Evolutionary conservation across 2,329 filamentous ascomycete species (phyloP), one percentile per base, ranked within the genome.

Genomic region (Pseudopithomyces maydicus): DNA sequence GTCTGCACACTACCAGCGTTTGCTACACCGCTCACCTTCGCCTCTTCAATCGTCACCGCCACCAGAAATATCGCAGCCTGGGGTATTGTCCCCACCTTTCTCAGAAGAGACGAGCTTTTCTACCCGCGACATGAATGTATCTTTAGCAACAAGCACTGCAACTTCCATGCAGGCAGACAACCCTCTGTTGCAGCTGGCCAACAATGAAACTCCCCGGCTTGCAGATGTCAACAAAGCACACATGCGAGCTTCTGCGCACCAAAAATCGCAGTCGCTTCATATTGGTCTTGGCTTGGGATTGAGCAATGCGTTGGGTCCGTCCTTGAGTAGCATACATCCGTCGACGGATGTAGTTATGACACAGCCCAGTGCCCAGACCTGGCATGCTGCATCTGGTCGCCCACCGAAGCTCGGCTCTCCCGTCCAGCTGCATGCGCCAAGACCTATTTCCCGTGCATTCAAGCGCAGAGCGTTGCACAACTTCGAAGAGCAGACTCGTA

Each of bases 1-100:
- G 48, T 83, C 85, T 35, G 84, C 85, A 19, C 85, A 88, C 66
- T 88, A 88, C 68, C 84, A 88, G 68, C 81, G 86, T 57, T 78
- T 88, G 64, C 77, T 88, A 59, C 80, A 81, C 36, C 80, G 85
- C 51, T 88, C 83, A 53, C 86, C 86, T 11, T 87, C 85, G 22
- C 86, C 86, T 2, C 80, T 85, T 64, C 72, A 79, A 29, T 77
- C 74, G 11, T 75, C 75, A 29, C 72, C 59, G 44, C 11, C 47
- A 36, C 39, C 46, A 6, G 46, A 50, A 12, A 10, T 42, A 14
- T 43, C 56, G 74, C 57, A 79, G 78, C 60, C 74, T 78, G 47
- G 74, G 73, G 17, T 76, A 65, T 59, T 79, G 65, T 66, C 75
- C 69, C 63, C 80, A 69, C 58, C 73, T 2, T 75, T 74, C 58